Evolutionary conservation across 2,329 filamentous ascomycete genomes (phyloP), one percentile per base, ranked within the genome.

Genomic region (Stemphylium vesicarium): DNA sequence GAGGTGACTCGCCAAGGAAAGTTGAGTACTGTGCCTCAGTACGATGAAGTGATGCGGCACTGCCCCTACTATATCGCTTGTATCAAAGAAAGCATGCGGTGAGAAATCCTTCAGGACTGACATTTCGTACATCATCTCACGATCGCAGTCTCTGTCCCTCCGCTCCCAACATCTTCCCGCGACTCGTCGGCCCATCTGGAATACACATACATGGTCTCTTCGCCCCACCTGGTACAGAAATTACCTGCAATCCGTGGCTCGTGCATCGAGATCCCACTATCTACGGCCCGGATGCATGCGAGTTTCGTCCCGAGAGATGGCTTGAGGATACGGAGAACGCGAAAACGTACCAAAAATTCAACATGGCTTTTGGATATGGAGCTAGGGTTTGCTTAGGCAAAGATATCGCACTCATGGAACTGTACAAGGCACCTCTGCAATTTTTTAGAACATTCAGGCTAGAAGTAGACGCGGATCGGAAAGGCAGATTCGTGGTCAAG

Each of bases 391-490:
- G 81, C 51, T 60, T 84, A 38, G 82, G 82, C 0, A 78, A 76
- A 53, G 76, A 81, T 38, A 80, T 84, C 53, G 82, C 81, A 1
- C 75, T 79, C 63, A 81, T 84, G 79, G 82, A 84, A 69, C 60
- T 84, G 46, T 82, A 77, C 65, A 83, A 84, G 72, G 59, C 48
- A 4, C 77, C 60, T 8, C 36, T 66, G 13, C 59, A 78, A 61
- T 80, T 81, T 59, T 76, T 81, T 42, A 68, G 77, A 5, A 74
- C 63, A 0, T 80, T 78, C 53, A 70, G 64, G 32, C 70, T 72
- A 2, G 60, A 65, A 31, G 43, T 59, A 29, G 64, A 75, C 46
- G 60, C 65, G 18, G 42, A 72, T 26, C 55, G 66, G 38, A 72
- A 72, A 9, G 75, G 68, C 2, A 63, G 59, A 16, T 81, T 77